Evolutionary conservation across 306 rosid genomes (phyloP), one percentile per base, ranked within the genome.

Genomic region (Calophaca sinica): DNA sequence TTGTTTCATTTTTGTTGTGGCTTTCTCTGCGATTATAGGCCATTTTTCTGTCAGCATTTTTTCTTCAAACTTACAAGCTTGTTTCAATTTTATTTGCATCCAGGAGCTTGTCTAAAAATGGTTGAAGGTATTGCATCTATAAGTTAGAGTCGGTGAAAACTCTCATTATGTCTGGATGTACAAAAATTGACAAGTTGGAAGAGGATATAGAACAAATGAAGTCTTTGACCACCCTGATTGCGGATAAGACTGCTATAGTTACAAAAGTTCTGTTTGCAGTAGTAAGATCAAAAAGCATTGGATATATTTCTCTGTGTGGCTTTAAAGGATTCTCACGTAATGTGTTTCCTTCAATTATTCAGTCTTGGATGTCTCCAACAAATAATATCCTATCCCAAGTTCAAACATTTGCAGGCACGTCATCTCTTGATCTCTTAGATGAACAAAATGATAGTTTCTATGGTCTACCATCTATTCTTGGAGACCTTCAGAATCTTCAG

Each of bases 181-280:
- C 61, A 48, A 3, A 48, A 48, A 48, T 48, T 48, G 53, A 48
- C 5, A 48, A 48, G 53, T 48, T 48, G 53, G 36, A 54, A 54
- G 36, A 54, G 13, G 61, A 54, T 54, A 54, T 54, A 26, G 35
- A 54, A 54, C 61, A 54, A 4, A 54, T 54, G 61, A 54, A 26
- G 20, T 54, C 60, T 54, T 20, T 54, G 60, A 54, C 33, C 59
- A 53, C 59, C 32, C 59, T 53, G 33, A 32, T 53, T 53, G 59
- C 59, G 4, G 59, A 53, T 54, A 54, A 26, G 5, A 54, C 35
- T 54, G 60, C 35, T 54, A 26, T 54, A 20, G n/a, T n/a, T n/a
- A 15, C 60, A 54, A 54, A 12, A 20, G 35, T 54, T 1, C 60
- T 35, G 1, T 26, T 54, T 54, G 60, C 60, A 20, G 60, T 26